Evolutionary conservation across 768 basidiomycete genomes (phyloP), one percentile per base, ranked within the genome.

Genomic region (Steccherinum ochraceum): DNA sequence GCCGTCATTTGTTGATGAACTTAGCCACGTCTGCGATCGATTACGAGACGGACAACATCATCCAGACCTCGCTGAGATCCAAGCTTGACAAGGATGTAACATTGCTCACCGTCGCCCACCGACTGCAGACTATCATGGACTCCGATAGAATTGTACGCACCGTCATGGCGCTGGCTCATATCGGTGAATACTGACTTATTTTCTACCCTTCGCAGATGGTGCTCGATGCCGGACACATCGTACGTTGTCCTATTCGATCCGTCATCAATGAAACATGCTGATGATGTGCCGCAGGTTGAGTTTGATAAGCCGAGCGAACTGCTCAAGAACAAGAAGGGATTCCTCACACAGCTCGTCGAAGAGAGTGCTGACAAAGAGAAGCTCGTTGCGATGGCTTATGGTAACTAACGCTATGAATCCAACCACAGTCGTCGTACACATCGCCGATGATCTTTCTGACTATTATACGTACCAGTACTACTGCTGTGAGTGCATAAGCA

Each of bases 221-320:
- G 5, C 67, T 74, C 5, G 73, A 74, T 42, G 65, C 66, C 5
- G 72, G 73, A 21, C 61, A 53, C 2, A 64, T 74, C 21, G 74
- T 74, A 43, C 7, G 35, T 27, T 25, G 5, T 39, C 20, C 21
- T 24, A 35, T 16, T 39, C 26, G 12, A n/a, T 12, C 27, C 35
- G 16, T 23, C 16, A 19, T 40, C 18, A 18, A 20, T 35, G 19
- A 40, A 27, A n/a, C 16, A 23, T n/a, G 24, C 44, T 19, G 39
- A 10, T 24, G n/a, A 3, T n/a, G 41, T 7, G 30, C 30, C 23
- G 12, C 26, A 48, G 56, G 64, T 75, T 39, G 77, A 80, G 56
- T 79, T 70, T 47, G 80, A 76, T 53, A 65, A 65, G 20, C 80
- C 80, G 0, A 63, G 59, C n/a, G 62, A 59, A 12, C 61, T 80